phyloP scores from a whole-genome alignment of 1,139 yeast species.

The Meyerozyma guilliermondii region DNA sequence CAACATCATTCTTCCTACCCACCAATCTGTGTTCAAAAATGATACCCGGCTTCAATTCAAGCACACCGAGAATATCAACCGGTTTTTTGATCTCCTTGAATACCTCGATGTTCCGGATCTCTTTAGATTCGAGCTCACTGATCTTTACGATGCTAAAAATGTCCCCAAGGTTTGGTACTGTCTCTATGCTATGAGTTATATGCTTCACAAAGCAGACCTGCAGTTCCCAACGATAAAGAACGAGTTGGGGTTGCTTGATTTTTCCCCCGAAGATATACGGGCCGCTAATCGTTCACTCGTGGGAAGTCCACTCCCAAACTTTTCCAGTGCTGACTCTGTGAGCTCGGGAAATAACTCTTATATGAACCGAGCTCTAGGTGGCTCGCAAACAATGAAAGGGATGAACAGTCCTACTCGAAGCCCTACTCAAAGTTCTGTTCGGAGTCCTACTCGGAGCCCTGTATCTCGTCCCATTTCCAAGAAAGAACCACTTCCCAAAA shows the following conservation, averaged over 20 bases:
- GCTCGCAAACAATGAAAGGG: conserved; percentile 2
- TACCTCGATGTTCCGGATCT: conserved; percentile 76
- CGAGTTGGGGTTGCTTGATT: conserved; percentile 58
- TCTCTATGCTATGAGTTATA: conserved; percentile 80
- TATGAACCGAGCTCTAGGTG: conserved; percentile 7
- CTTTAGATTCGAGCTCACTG: conserved; percentile 87
- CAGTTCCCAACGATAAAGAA: conserved; percentile 61
- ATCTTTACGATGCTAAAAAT: conserved; percentile 86
- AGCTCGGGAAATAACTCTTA: conserved; percentile 3
- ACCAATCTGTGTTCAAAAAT: conserved; percentile 36
- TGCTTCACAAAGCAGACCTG: conserved; percentile 46
- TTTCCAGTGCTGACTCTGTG: conserved; percentile 40
- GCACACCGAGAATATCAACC: conserved; percentile 89
- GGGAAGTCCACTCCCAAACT: conserved; percentile 60
- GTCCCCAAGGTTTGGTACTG: conserved; percentile 94
- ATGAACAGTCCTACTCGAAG: not conserved
- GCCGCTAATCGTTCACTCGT: conserved; percentile 65
- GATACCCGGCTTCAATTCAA: conserved; percentile 68
- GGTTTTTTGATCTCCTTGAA: conserved; percentile 70
- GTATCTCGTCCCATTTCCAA: not conserved
- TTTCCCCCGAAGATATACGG: conserved; percentile 62
- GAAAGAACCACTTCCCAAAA: not conserved
- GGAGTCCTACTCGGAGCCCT: not conserved
- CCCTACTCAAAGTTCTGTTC: not conserved
- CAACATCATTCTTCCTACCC: conserved; percentile 65